Base-by-base conservation (phyloP, 257 asterid species). In the Forsythia suspensa region DNA sequence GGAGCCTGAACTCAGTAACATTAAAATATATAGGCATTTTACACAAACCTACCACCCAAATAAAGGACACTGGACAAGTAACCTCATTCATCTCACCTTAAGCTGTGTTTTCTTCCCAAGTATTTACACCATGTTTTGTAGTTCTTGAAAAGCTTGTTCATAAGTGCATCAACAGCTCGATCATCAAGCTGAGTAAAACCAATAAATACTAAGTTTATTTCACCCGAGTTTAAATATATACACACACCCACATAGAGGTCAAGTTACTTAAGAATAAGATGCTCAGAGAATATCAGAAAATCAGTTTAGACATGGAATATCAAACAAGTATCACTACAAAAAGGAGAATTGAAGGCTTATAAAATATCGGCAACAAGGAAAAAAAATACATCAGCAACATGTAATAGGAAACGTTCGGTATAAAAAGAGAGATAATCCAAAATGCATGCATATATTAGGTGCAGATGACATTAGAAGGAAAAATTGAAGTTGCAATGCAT, bases 91-190 rank as follows among this genome's bases (percentile, higher is more conserved):
- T 59, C 86, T 75, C 75, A 92, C 97, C 97, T 82, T 76, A 92
- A 86, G 82, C 94, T 89, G 86, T 90, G 91, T 82, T 88, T 91
- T 48, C 89, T 86, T n/a, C 88, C 96, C 89, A 92, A 82, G 85
- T 91, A 92, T 77, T 91, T 92, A 80, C 97, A 92, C 97, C 97
- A 92, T 43, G 82, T 91, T 85, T 89, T 92, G 88, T 92, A 92
- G 84, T 92, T 92, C 84, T 92, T 92, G 87, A 91, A 92, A 77
- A 89, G 80, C 85, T 92, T 91, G 86, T 79, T 92, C 97, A 88
- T 89, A 71, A 89, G 90, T 79, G 91, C 96, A 80, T 88, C 91
- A 52, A 89, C 89, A 69, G 94, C 94, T 29, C 96, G 91, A 72
- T 91, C 94, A 78, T 91, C 96, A 82, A 92, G 90, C 97, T 92